Evolutionary conservation across 352 stramenopile species (phyloP).

Genomic region (Pythium phragmitis): DNA sequence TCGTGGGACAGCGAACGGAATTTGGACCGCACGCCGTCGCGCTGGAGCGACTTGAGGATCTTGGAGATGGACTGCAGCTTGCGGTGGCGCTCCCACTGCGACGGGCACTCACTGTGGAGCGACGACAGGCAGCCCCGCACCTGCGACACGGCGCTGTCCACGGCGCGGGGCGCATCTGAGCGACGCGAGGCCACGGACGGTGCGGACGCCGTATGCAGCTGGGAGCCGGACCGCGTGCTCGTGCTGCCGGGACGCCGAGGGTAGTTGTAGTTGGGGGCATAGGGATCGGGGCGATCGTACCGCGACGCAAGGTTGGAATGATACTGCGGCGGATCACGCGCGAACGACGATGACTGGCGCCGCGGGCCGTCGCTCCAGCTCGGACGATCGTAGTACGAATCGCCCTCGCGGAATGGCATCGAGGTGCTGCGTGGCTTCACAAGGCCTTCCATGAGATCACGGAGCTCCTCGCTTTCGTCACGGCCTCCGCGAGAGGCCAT

Average conservation of each 20-base stretch:
- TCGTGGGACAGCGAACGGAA: conserved; percentile 67
- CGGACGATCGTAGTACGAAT: conserved; percentile 33
- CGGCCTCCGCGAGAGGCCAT: conserved; percentile 12
- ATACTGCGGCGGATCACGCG: conserved; percentile 2
- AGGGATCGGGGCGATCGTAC: conserved; percentile 17
- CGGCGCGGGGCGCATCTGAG: conserved; percentile 1
- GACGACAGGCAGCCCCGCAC: conserved; percentile 55
- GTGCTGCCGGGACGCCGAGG: conserved; percentile 14
- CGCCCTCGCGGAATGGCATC: conserved; percentile 37
- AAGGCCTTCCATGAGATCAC: conserved; percentile 57
- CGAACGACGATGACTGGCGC: conserved; percentile 14
- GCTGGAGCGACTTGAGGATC: conserved; percentile 63
- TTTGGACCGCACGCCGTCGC: conserved; percentile 60
- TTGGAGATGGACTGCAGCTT: conserved; percentile 73
- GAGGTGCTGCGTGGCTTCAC: conserved; percentile 66
- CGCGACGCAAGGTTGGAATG: conserved; percentile 2
- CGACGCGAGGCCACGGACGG: neutral
- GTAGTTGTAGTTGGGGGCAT: conserved; percentile 18
- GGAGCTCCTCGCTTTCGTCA: conserved; percentile 61
- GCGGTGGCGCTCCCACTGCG: conserved; percentile 52
- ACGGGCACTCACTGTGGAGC: conserved; percentile 66
- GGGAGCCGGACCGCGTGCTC: conserved; percentile 16
- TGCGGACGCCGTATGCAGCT: neutral
- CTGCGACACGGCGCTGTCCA: conserved; percentile 43
- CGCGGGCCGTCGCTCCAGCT: conserved; percentile 54